These are phyloP conservation scores for Discostella stelligeroides DNA, from an alignment of 108 stramenopile genomes.

Conservation along the genomic window DNA sequence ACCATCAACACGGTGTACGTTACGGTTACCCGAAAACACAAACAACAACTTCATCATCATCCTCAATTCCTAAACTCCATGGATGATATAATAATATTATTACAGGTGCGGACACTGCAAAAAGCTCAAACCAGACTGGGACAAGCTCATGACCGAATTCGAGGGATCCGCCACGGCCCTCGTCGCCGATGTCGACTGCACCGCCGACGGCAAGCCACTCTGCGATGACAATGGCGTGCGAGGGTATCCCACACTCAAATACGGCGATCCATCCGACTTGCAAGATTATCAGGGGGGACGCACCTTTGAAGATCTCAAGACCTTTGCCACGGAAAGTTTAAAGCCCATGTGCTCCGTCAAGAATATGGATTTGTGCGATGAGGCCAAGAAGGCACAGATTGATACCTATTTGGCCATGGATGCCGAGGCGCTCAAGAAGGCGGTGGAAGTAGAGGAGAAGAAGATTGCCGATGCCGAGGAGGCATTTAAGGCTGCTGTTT, in stretches of 20 bases:
- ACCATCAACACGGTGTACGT: too few relatives aligned
- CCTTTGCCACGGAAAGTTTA: conserved; percentile 73
- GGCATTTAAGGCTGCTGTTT: conserved; percentile 61
- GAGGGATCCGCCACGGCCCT: conserved; percentile 36
- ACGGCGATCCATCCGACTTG: conserved; percentile 62
- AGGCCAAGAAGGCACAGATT: conserved; percentile 66
- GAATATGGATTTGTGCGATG: conserved; percentile 68
- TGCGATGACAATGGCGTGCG: conserved; percentile 74
- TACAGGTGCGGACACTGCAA: too few relatives aligned
- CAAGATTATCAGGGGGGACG: conserved; percentile 86
- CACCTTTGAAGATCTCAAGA: conserved; percentile 58
- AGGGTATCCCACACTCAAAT: conserved; percentile 87
- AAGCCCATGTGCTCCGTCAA: conserved; percentile 61
- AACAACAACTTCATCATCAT: background rate
- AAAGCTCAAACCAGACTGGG: conserved; percentile 77
- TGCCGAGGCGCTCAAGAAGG: conserved; percentile 49
- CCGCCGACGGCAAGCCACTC: conserved; percentile 73
- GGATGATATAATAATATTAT: conserved; percentile 28
- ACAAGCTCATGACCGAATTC: conserved; percentile 72
- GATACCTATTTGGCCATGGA: conserved; percentile 52
- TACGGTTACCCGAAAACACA: too few relatives aligned
- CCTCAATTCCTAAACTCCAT: background rate
- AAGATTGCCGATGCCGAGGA: conserved; percentile 57
- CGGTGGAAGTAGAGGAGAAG: conserved; percentile 64
- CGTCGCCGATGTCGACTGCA: conserved; percentile 80